Evolutionary conservation across 495 filamentous ascomycete species (phyloP).

Genomic region (Letharia lupina): DNA sequence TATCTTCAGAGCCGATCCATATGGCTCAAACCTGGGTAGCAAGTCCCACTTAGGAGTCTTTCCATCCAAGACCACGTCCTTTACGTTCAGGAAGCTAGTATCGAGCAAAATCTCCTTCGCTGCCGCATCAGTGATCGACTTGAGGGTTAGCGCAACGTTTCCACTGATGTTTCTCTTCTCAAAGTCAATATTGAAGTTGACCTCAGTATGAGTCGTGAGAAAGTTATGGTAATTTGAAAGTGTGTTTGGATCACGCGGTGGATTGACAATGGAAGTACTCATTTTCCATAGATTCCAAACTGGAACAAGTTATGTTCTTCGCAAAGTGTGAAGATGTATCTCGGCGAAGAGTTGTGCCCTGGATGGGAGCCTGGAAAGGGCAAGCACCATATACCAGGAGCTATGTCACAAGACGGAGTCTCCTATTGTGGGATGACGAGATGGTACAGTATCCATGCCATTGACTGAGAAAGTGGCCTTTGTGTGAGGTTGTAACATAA

Average conservation of each 20-base stretch:
- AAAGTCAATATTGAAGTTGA: constrained; percentile 75
- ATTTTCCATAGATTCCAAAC: constrained; percentile 20
- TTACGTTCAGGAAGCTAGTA: constrained; percentile 69
- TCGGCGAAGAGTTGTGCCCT: neutral
- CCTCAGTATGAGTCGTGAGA: constrained; percentile 68
- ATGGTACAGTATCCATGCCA: too few species aligned
- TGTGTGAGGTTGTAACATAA: too few species aligned
- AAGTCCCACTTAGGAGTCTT: constrained; percentile 57
- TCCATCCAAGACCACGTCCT: constrained; percentile 55
- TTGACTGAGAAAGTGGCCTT: too few species aligned
- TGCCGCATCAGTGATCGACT: constrained; percentile 58
- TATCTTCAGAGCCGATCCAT: constrained; percentile 72
- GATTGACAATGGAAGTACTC: constrained; percentile 35
- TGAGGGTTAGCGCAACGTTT: constrained; percentile 63
- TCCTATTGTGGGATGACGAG: too few species aligned
- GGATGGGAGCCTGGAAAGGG: neutral
- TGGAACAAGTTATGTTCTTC: neutral
- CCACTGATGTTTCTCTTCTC: constrained; percentile 63
- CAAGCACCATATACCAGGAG: neutral
- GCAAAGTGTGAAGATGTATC: neutral
- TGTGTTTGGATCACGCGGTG: constrained; percentile 78
- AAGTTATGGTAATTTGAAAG: constrained; percentile 84
- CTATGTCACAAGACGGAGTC: too few species aligned
- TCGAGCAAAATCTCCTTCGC: constrained; percentile 76
- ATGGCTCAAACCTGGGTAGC: constrained; percentile 58